Base-by-base conservation (phyloP, 257 asterid genomes). In the Scutellaria minor region DNA sequence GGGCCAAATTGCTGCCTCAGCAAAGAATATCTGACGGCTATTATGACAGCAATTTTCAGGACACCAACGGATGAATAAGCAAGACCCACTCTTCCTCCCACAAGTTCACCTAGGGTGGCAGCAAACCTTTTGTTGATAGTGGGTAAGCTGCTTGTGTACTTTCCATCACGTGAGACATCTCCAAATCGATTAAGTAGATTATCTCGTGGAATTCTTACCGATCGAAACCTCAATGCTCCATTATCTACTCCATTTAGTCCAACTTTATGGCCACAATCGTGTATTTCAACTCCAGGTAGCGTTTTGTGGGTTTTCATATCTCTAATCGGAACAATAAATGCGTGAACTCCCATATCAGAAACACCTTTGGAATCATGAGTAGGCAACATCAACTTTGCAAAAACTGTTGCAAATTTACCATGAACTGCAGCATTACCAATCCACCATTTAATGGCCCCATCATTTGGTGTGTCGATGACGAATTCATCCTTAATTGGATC, bases 381-480 rank as follows among this genome's bases (percentile, higher is more conserved):
- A 46, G 97, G 98, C 74, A 94, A 78, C 75, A 94, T 75, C 57
- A 94, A 80, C 85, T 80, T 94, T 10, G 99, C 99, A 75, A 94
- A 94, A 74, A 91, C 99, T n/a, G 98, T 85, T 27, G 99, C 97
- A 54, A 94, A 89, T 72, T 91, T 94, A n/a, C 99, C 99, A 37
- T 94, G 99, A 55, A 94, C 96, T 6, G 99, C 98, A 64, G 99
- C 98, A 75, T 94, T 94, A 13, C 99, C 99, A 71, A 94, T 94
- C 99, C 99, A 94, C 99, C 99, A 94, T 73, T 94, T 94, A 64
- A 94, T 90, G 70, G 99, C 99, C 73, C 99, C 98, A 75, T 91
- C 97, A 74, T 89, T 85, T 55, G 99, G 99, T 39, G 99, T 94
- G 85, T 94, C 82, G 15, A 94, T 85, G 51, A 94, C 65, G 77